phyloP scores from a whole-genome alignment of 192 early-diverging fungal genomes.

The Pilobolus umbonatus region DNA sequence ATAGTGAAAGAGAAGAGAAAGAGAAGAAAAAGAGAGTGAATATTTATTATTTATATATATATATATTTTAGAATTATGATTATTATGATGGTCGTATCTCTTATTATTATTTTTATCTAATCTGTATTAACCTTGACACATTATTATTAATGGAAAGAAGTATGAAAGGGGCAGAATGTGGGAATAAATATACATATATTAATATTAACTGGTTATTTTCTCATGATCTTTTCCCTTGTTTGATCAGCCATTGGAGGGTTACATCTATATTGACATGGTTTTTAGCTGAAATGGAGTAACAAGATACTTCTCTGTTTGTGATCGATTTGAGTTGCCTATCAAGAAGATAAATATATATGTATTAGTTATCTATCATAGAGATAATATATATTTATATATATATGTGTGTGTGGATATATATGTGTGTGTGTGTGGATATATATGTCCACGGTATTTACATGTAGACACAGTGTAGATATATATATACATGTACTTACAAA shows the following conservation, averaged over 20 bases:
- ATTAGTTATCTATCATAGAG: not conserved
- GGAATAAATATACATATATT: slow-evolving; percentile 1
- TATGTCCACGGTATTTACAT: too few species aligned
- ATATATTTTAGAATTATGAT: too few species aligned
- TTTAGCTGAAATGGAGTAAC: slow-evolving; percentile 99
- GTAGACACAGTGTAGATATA: not conserved
- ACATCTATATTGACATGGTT: slow-evolving; percentile 97
- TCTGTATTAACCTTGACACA: too few species aligned
- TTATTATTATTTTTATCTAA: too few species aligned
- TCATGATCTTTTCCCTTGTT: slow-evolving; percentile 57
- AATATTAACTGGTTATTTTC: not conserved
- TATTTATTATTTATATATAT: too few species aligned
- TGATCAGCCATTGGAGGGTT: slow-evolving; percentile 96
- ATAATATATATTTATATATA: not conserved
- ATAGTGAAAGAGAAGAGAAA: not conserved
- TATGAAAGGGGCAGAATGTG: not conserved
- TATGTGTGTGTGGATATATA: too few species aligned
- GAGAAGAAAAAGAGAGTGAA: not conserved
- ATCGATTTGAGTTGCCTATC: slow-evolving; percentile 79
- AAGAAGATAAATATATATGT: not conserved
- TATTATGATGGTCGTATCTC: too few species aligned
- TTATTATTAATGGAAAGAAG: not conserved
- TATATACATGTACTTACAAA: slow-evolving; percentile 50
- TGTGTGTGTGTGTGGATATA: too few species aligned
- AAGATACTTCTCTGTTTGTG: slow-evolving; percentile 89